Base-by-base conservation (phyloP, 306 rosid genomes). In the Quercus berberidifolia region DNA sequence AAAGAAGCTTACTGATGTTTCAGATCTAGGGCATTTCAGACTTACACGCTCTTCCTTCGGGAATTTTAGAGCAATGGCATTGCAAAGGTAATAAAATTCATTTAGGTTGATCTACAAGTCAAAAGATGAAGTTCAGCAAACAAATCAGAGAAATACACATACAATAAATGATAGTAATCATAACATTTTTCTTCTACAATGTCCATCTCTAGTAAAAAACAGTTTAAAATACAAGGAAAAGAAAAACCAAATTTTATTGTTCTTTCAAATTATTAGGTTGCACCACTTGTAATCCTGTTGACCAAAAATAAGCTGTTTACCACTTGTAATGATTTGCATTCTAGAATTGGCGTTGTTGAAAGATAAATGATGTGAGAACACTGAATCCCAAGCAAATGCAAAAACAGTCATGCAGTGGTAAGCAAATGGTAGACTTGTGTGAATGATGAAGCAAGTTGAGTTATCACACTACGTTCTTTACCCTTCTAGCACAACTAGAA, bases 51-150 rank as follows among this genome's bases (percentile, higher is more conserved):
- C 91, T 87, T 93, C 99, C 89, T 90, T 93, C 83, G 79, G 90
- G 77, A 95, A 95, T 81, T 85, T 93, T 81, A 91, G 82, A 77
- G 90, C 90, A 88, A 95, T 95, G 81, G 99, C 93, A 76, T 95
- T 90, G 91, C 99, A 95, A 79, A 95, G 90, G 84, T 95, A 98
- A 65, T 85, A 87, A 85, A 95, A 95, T 74, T 95, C 99, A 71
- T 90, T 86, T 86, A 81, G 76, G 83, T 93, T 95, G 73, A 95
- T 91, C 99, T 95, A 85, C 82, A 85, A 76, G 74, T 30, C 21
- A 81, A 76, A 43, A 30, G 43, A 79, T 18, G 76, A 78, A 28
- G 30, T 69, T 54, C 79, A 78, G 19, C 56, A 69, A 79, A 79
- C 17, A 67, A 81, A 51, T 81, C 4, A 71, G 71, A 52, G 14